phyloP scores from a whole-genome alignment of 2,329 filamentous ascomycete species.

The Colletotrichum sp. region DNA sequence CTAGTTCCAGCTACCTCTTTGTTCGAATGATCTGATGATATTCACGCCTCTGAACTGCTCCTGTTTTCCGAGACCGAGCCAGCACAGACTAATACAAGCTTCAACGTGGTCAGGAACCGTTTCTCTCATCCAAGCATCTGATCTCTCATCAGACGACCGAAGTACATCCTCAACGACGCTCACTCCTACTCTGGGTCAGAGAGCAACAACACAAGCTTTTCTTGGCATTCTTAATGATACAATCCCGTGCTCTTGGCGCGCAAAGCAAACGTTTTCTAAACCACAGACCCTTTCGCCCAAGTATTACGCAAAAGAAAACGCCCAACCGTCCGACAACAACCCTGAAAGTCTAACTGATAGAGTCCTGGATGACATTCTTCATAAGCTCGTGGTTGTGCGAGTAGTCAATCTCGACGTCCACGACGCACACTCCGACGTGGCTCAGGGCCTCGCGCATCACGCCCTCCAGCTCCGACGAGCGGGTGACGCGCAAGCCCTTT shows the following conservation, averaged over 20 bases:
- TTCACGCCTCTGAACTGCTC: not conserved
- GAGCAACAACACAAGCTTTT: not conserved
- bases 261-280: not conserved
- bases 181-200: too few relatives aligned
- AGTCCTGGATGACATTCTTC: slow-evolving; percentile 37
- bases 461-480: slow-evolving; percentile 41
- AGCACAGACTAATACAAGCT: not conserved
- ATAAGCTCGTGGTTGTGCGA: slow-evolving; percentile 44
- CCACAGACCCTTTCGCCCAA: not conserved
- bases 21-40: not conserved
- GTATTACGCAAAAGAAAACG: not conserved
- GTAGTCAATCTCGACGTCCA: slow-evolving; percentile 53
- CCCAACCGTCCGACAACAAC: not conserved
- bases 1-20: not conserved
- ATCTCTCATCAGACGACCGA: not conserved
- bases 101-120: not conserved
- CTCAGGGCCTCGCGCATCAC: slow-evolving; percentile 49
- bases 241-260: not conserved
- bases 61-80: not conserved
- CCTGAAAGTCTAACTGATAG: slow-evolving; percentile 15
- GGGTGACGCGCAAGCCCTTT: slow-evolving; percentile 45
- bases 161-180: not conserved
- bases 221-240: not conserved
- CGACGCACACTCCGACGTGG: slow-evolving; percentile 46
- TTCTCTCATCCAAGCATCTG: not conserved